A percentile compares a stretch with the other conserved stretches of the same genome.
These are phyloP conservation scores for Melampsora americana DNA, from an alignment of 1,284 basidiomycete species.

Conservation along the genomic window DNA sequence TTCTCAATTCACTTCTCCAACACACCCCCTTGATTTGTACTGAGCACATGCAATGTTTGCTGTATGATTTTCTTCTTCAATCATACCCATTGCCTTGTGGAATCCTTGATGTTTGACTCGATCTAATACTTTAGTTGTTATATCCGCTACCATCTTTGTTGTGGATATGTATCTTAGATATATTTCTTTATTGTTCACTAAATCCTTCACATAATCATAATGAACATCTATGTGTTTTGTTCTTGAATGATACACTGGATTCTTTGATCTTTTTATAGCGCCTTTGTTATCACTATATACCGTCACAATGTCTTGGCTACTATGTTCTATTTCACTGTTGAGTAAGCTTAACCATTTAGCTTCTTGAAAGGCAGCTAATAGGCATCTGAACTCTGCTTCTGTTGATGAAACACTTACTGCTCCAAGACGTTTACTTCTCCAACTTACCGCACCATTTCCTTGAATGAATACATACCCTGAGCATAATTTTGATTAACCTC, in stretches of 20 bases:
- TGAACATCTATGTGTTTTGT: slow-evolving; percentile 30
- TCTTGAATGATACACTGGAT: slow-evolving; percentile 36
- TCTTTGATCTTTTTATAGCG: slow-evolving; percentile 19
- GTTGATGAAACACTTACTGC: slow-evolving; percentile 23
- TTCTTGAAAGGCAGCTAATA: slow-evolving; percentile 18
- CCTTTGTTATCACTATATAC: slow-evolving; percentile 25
- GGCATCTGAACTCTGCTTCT: slow-evolving; percentile 28
- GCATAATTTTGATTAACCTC: neutral
- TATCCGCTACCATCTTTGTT: slow-evolving; percentile 27
- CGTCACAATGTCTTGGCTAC: neutral
- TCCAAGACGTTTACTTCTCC: slow-evolving; percentile 25
- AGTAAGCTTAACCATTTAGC: slow-evolving; percentile 9
- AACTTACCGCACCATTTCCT: neutral
- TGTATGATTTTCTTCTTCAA: neutral
- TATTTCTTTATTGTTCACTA: slow-evolving; percentile 27
- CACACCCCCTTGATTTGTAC: neutral
- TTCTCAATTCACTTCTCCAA: too few relatives aligned
- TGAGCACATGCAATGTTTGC: neutral
- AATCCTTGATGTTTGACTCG: slow-evolving; percentile 35
- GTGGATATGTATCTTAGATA: slow-evolving; percentile 16
- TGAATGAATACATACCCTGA: neutral
- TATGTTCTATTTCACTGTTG: neutral
- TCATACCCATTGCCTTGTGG: slow-evolving; percentile 16
- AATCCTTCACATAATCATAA: slow-evolving; percentile 22
- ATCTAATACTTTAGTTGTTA: slow-evolving; percentile 32